Base-by-base conservation (phyloP, 192 early-diverging fungal genomes). In the Chytriomyces confervae region DNA sequence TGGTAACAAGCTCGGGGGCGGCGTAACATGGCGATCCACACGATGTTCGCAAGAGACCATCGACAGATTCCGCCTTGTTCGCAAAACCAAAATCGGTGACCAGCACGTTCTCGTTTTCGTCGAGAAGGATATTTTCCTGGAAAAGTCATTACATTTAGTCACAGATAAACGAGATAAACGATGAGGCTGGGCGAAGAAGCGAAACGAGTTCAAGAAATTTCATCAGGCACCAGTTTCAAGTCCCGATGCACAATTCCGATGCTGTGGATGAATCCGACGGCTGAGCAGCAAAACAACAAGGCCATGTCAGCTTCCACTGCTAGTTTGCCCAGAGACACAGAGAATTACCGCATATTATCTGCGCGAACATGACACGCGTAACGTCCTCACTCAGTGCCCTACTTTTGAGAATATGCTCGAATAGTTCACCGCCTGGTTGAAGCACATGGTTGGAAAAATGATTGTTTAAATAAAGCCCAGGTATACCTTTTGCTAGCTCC, bases 11-110 rank as follows among this genome's bases (percentile, higher is more conserved):
- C 82, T 99, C 97, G 3, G 97, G 97, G 8, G 97, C 97, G 3
- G 97, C 97, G 82, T 99, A 99, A 83, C 97, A 99, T 27, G 97
- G 97, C 65, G 95, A 96, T 10, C 97, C 97, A 81, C 97, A 99
- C 48, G 93, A 95, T 9, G 97, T 99, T 8, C 93, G 85, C 91
- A 98, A 92, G 64, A 98, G 85, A 46, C 62, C 50, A 23, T 87
- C 79, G 11, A 61, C 66, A 0, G 91, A 85, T 9, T 86, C 88
- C 13, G 88, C 83, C 86, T 94, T 91, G 77, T 97, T 99, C 16
- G 97, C 96, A 84, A 99, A 99, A 10, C 97, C 97, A 92, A 99
- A 99, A 81, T 99, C 97, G 7, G 96, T 97, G 81, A 99, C 97
- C 73, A 96, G 92, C 62, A 98, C 91, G 77, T 97, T 96, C 64